Evolutionary conservation across 805 yeast species (phyloP).

Genomic region (Pichia cephalocereana): DNA sequence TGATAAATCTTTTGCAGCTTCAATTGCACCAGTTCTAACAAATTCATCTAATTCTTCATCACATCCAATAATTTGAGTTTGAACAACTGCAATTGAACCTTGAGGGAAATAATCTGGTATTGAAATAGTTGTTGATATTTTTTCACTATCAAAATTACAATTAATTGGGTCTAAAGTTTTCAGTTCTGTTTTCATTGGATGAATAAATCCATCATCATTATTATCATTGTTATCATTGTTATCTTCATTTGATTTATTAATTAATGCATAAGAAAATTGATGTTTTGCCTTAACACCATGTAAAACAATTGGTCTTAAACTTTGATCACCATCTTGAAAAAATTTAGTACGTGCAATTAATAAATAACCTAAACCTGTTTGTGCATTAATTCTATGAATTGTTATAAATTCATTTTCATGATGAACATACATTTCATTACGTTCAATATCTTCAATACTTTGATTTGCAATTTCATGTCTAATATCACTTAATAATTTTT

Average conservation of each 20-base stretch:
- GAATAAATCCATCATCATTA: constrained; percentile 24
- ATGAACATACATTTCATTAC: constrained; percentile 86
- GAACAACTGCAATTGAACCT: constrained; percentile 82
- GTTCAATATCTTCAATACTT: constrained; percentile 42
- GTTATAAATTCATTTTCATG: constrained; percentile 91
- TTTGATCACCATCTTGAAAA: constrained; percentile 37
- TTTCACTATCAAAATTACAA: constrained; percentile 33
- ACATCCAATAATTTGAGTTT: constrained; percentile 60
- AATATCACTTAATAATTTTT: constrained; percentile 47
- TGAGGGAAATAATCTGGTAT: constrained; percentile 66
- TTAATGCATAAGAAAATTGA: constrained; percentile 50
- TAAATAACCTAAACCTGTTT: constrained; percentile 82
- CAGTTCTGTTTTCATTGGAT: constrained; percentile 60
- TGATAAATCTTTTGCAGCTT: constrained; percentile 53
- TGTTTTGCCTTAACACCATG: constrained; percentile 52
- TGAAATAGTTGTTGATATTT: constrained; percentile 41
- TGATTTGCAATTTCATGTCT: constrained; percentile 49
- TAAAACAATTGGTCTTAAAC: constrained; percentile 46
- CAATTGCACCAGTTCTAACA: constrained; percentile 67
- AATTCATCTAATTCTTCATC: constrained; percentile 55
- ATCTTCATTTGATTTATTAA: constrained; percentile 22
- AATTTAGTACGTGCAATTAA: constrained; percentile 84
- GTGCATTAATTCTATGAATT: constrained; percentile 75
- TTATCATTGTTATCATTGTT: not conserved
- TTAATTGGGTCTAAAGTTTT: constrained; percentile 42